These are phyloP conservation scores for Dentipellis sp. DNA, from an alignment of 768 basidiomycete species.

Conservation along the genomic window DNA sequence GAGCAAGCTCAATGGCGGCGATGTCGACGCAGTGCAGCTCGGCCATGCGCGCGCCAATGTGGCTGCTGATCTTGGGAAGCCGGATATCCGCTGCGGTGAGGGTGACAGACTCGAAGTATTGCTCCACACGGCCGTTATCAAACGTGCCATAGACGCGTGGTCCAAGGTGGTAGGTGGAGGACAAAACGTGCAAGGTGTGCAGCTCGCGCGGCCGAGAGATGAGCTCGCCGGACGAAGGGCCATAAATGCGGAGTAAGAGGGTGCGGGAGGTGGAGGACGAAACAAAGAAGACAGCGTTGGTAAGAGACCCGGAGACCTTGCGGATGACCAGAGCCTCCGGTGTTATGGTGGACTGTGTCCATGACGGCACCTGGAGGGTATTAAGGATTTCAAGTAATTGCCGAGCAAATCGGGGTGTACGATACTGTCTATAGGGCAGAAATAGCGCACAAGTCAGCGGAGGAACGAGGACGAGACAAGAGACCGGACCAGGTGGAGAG, in stretches of 20 bases:
- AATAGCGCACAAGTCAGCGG: conserved; percentile 15
- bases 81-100: conserved; percentile 73
- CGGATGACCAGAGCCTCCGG: conserved; percentile 47
- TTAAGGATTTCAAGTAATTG: conserved; percentile 48
- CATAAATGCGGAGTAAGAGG: conserved; percentile 86
- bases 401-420: conserved; percentile 42
- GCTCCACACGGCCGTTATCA: conserved; percentile 89
- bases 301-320: conserved; percentile 87
- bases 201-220: conserved; percentile 87
- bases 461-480: conserved; percentile 25
- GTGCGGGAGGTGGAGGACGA: conserved; percentile 63
- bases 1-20: conserved; percentile 43
- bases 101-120: conserved; percentile 87
- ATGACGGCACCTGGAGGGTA: conserved; percentile 46
- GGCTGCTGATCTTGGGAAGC: conserved; percentile 63
- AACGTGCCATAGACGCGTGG: conserved; percentile 93
- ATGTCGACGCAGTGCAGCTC: conserved; percentile 93
- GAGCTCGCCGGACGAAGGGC: conserved; percentile 74
- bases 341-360: conserved; percentile 40
- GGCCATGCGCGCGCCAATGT: conserved; percentile 92
- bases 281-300: conserved; percentile 96
- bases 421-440: conserved; percentile 48
- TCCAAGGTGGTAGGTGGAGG: conserved; percentile 80
- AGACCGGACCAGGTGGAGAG: conserved; percentile 22
- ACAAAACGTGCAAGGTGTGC: conserved; percentile 81